These are phyloP conservation scores for Schwanniomyces etchellsii DNA, from an alignment of 1,139 yeast species.

Conservation along the genomic window DNA sequence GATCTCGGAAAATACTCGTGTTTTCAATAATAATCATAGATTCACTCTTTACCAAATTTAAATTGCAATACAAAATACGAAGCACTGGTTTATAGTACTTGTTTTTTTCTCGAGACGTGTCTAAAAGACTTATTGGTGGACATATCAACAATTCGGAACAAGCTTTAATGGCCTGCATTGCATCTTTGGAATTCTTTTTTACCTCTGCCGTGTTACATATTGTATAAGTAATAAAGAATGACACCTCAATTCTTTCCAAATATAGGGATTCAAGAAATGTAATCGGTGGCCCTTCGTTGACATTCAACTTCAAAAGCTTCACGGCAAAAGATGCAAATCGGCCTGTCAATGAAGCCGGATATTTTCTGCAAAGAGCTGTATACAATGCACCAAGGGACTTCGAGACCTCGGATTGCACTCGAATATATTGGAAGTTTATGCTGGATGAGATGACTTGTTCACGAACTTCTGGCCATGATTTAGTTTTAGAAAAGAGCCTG, in stretches of 20 bases:
- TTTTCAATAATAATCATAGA: constrained; percentile 39
- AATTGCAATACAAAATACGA: constrained; percentile 48
- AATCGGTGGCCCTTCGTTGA: constrained; percentile 48
- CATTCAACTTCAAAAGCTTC: constrained; percentile 46
- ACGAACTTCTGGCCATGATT: constrained; percentile 47
- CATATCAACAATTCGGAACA: constrained; percentile 41
- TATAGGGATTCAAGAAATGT: constrained; percentile 46
- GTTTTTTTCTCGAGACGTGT: constrained; percentile 31
- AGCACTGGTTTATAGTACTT: constrained; percentile 55
- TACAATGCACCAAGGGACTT: constrained; percentile 75
- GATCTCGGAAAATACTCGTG: constrained; percentile 46
- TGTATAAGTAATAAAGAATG: constrained; percentile 58
- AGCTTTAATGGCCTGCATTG: constrained; percentile 35
- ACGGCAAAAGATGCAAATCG: constrained; percentile 41
- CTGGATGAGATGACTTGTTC: constrained; percentile 56
- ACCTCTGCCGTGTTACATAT: constrained; percentile 26
- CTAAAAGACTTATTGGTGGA: constrained; percentile 38
- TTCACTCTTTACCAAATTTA: constrained; percentile 39
- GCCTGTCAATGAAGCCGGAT: constrained; percentile 24
- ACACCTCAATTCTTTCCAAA: constrained; percentile 61
- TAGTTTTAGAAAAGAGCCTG: constrained; percentile 41
- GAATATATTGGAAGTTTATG: constrained; percentile 56
- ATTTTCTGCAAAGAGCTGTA: constrained; percentile 54
- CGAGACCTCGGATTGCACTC: constrained; percentile 64
- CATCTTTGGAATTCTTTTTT: constrained; percentile 16